Base-by-base conservation (phyloP, 768 basidiomycete species). In the Sistotremastrum suecicum region DNA sequence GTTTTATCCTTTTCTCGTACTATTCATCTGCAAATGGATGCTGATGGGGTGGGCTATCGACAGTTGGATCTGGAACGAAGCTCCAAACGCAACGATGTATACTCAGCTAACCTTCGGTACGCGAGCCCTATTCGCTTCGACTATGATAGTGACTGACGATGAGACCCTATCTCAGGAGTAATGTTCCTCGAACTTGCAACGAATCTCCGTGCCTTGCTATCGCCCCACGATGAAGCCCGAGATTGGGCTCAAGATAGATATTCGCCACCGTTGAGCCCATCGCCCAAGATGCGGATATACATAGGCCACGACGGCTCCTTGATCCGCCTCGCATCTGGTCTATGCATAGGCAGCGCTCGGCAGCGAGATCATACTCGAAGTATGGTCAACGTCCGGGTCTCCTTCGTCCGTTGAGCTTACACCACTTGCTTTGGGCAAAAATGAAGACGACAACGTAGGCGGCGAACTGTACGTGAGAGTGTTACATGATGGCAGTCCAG, bases 51-150 rank as follows among this genome's bases (percentile, higher is more conserved):
- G 30, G 43, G 34, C 7, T 5, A 28, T 10, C n/a, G n/a, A 37
- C 51, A 72, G 71, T 42, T 73, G 73, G 51, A 70, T 73, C 52
- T 73, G 68, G 66, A 71, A 69, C 48, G 50, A 63, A 0, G 72
- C 71, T 3, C 58, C 65, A 48, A 68, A 69, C 44, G 59, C 72
- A 3, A 61, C 66, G 0, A 54, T 47, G 0, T 73, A 74, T 45
- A 68, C 59, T 28, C 62, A 66, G 4, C 64, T 74, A 3, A 67
- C 66, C 1, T 70, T 69, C 41, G 71, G 69, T 67, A 47, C 41
- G 55, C 30, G 20, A 33, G 12, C 8, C n/a, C 34, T 34, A 10
- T 39, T 8, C 33, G 3, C 32, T 46, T 44, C 37, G 3, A 5
- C 4, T 35, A 2, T 4, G 28, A 12, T 40, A 10, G 5, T 11